These are phyloP conservation scores for Eucalyptus caleyi DNA, from an alignment of 345 rosid genomes.

Conservation along the genomic window DNA sequence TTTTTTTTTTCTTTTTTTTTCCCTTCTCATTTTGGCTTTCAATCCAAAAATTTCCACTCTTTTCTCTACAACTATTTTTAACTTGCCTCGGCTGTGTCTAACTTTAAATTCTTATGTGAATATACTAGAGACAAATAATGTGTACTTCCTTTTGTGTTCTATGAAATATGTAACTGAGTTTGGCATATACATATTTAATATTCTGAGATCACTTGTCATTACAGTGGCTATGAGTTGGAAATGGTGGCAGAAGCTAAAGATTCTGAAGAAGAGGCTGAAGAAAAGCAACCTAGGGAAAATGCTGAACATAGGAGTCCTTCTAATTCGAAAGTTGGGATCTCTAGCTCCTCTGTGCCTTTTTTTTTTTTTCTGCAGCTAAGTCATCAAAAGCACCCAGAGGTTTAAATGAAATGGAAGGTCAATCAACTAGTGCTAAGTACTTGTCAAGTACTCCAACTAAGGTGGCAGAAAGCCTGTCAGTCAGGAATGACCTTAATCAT, in stretches of 20 bases:
- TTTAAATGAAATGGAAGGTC: neutral
- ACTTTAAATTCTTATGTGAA: neutral
- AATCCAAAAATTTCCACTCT: neutral
- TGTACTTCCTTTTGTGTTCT: neutral
- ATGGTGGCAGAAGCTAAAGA: conserved; percentile 86
- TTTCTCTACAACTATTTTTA: neutral
- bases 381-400: neutral
- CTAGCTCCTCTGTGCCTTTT: conserved; percentile 4
- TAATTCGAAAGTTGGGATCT: conserved; percentile 17
- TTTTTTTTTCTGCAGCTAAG: neutral
- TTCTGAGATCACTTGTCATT: neutral
- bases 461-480: neutral
- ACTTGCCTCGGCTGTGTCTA: neutral
- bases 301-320: conserved; percentile 30
- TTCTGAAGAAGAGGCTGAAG: conserved; percentile 76
- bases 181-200: neutral
- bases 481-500: neutral
- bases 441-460: conserved; percentile 12
- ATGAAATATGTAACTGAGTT: neutral
- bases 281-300: conserved; percentile 11
- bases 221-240: conserved; percentile 79
- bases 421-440: conserved; percentile 9
- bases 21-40: neutral
- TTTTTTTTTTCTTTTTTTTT: neutral
- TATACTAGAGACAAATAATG: neutral